Evolutionary conservation across 371 early-diverging fungal genomes (phyloP).

Genomic region (Apophysomyces elegans): DNA sequence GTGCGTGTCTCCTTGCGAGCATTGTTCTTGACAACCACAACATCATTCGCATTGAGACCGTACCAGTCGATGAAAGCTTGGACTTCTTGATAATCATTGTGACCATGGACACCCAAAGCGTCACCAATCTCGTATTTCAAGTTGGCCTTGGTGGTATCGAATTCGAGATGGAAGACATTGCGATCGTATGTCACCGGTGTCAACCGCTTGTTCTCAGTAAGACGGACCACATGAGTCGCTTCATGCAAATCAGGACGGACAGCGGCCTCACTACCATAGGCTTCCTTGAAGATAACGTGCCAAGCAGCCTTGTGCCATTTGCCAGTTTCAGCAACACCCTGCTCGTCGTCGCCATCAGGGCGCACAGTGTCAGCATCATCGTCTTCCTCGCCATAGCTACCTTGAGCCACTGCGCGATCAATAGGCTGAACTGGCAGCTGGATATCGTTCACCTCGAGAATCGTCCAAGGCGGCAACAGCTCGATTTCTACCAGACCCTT

Average conservation of each 20-base stretch:
- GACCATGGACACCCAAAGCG: constrained; percentile 91
- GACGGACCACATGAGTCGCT: constrained; percentile 65
- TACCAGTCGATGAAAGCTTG: constrained; percentile 73
- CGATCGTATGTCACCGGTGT: constrained; percentile 89
- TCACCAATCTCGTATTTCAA: constrained; percentile 91
- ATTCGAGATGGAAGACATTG: constrained; percentile 95
- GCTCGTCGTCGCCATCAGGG: constrained; percentile 42
- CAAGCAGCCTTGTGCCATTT: constrained; percentile 70
- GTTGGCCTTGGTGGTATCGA: constrained; percentile 79
- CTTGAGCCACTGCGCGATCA: constrained; percentile 35
- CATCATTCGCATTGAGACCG: constrained; percentile 67
- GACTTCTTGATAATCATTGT: constrained; percentile 81
- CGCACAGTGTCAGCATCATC: constrained; percentile 35
- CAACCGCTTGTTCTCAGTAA: constrained; percentile 79
- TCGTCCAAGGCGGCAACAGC: constrained; percentile 58
- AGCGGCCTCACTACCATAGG: constrained; percentile 57
- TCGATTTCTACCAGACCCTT: constrained; percentile 42
- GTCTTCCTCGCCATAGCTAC: constrained; percentile 44
- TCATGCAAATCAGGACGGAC: constrained; percentile 73
- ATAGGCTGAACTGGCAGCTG: constrained; percentile 39
- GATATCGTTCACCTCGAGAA: constrained; percentile 46
- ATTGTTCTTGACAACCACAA: constrained; percentile 61
- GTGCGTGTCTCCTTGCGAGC: constrained; percentile 69
- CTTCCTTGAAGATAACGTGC: constrained; percentile 82
- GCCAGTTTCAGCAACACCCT: constrained; percentile 42